These are phyloP conservation scores for Spizellomyces punctatus DNA, from an alignment of 192 early-diverging fungal genomes.

Conservation along the genomic window DNA sequence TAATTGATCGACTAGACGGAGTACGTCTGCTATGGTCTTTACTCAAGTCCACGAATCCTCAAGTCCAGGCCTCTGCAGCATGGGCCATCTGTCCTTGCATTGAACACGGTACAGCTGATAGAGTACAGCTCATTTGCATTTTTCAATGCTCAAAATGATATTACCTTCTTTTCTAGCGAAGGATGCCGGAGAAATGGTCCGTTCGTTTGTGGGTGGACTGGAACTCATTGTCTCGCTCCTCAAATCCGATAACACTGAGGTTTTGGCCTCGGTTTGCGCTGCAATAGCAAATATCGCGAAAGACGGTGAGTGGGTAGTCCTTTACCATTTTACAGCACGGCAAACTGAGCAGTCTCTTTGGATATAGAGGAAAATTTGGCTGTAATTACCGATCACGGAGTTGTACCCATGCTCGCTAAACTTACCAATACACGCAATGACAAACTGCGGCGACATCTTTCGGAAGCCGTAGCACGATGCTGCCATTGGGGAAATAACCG, in stretches of 20 bases:
- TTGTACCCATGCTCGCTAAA: constrained; percentile 68
- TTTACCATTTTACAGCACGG: not conserved
- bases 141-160: no score
- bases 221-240: constrained; percentile 68
- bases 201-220: constrained; percentile 69
- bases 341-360: not conserved
- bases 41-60: constrained; percentile 61
- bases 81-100: constrained; percentile 73
- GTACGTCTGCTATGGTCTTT: constrained; percentile 68
- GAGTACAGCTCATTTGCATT: no score
- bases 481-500: constrained; percentile 72
- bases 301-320: constrained; percentile 42
- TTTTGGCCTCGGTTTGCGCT: constrained; percentile 64
- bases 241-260: constrained; percentile 60
- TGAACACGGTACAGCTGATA: constrained; percentile 57
- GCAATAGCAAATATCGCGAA: constrained; percentile 71
- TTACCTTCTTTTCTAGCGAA: constrained; percentile 44
- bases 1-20: constrained; percentile 66
- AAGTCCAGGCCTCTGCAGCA: constrained; percentile 64
- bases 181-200: constrained; percentile 71
- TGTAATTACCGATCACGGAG: constrained; percentile 72
- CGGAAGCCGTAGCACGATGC: constrained; percentile 65
- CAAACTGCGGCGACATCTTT: constrained; percentile 61
- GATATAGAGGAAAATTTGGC: constrained; percentile 64
- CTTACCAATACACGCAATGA: constrained; percentile 63